phyloP scores from a whole-genome alignment of 495 filamentous ascomycete genomes.

The Podospora appendiculata region DNA sequence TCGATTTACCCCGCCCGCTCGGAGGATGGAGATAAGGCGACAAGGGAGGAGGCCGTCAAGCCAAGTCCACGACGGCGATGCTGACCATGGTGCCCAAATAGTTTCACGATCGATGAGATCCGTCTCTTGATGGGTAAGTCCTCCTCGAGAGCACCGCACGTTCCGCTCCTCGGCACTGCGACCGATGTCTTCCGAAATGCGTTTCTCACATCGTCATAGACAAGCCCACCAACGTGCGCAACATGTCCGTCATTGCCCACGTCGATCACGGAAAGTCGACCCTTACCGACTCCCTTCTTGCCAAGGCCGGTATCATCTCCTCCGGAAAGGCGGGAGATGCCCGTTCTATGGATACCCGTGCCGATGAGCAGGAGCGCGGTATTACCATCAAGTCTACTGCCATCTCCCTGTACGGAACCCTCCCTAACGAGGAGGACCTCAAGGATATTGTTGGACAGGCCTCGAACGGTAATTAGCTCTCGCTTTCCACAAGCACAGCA shows the following conservation, averaged over 20 bases:
- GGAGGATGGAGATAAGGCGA: constrained; percentile 32
- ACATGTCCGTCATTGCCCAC: constrained; percentile 99
- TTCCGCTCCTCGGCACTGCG: not conserved
- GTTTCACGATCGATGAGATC: constrained; percentile 99
- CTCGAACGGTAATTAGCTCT: constrained; percentile 47
- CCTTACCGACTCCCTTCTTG: constrained; percentile 96
- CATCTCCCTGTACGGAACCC: constrained; percentile 92
- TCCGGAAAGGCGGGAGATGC: constrained; percentile 93
- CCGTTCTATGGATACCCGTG: constrained; percentile 93
- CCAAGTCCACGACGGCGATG: constrained; percentile 6
- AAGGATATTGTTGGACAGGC: constrained; percentile 88
- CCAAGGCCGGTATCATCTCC: constrained; percentile 99
- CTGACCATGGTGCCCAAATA: constrained; percentile 38
- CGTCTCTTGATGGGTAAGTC: constrained; percentile 69
- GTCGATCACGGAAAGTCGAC: constrained; percentile 99
- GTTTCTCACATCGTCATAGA: constrained; percentile 36
- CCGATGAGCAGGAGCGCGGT: constrained; percentile 98
- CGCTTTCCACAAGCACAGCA: not conserved
- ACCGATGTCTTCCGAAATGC: not conserved
- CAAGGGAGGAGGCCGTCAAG: too few relatives aligned
- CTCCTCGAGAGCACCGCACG: not conserved
- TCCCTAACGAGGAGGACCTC: constrained; percentile 74
- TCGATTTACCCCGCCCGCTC: constrained; percentile 25
- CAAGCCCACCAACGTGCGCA: constrained; percentile 92
- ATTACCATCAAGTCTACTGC: constrained; percentile 99